Percentiles rank a stretch among this genome's conserved stretches.
phyloP scores from a whole-genome alignment of 176 grass and related monocot genomes.

The Hordeum marinum region DNA sequence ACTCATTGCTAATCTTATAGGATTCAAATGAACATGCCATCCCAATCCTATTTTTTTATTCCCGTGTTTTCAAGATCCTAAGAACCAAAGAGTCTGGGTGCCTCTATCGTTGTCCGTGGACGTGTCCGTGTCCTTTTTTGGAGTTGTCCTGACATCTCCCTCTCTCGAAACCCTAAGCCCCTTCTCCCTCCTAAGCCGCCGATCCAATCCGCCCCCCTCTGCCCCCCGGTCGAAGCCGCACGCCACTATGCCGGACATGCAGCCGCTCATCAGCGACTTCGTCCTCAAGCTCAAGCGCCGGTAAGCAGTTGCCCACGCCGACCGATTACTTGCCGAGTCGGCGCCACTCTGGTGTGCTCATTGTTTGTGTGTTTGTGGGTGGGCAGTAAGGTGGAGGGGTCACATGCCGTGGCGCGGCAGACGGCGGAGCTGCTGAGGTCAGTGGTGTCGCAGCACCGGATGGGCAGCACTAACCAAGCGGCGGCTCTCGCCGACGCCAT shows the following conservation, averaged over 20 bases:
- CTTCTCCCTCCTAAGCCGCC: not conserved
- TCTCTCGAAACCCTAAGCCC: constrained; percentile 45
- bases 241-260: constrained; percentile 71
- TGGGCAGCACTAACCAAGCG: constrained; percentile 71
- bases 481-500: constrained; percentile 61
- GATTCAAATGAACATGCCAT: no score
- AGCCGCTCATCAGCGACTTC: constrained; percentile 77
- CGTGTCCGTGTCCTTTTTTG: no score
- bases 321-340: not conserved
- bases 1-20: no score
- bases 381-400: constrained; percentile 81
- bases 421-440: constrained; percentile 88
- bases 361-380: not conserved
- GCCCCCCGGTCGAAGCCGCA: not conserved
- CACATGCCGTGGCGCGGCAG: constrained; percentile 73
- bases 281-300: constrained; percentile 76
- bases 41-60: no score
- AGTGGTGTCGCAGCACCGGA: constrained; percentile 77
- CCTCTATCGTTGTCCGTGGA: no score
- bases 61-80: no score
- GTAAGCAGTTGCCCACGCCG: constrained; percentile 18
- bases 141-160: not conserved
- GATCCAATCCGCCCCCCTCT: constrained; percentile 19
- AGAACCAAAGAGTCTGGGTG: no score
- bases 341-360: not conserved